Conservation (phyloP, 768 basidiomycete genomes). For the Mycena filopes region DNA sequence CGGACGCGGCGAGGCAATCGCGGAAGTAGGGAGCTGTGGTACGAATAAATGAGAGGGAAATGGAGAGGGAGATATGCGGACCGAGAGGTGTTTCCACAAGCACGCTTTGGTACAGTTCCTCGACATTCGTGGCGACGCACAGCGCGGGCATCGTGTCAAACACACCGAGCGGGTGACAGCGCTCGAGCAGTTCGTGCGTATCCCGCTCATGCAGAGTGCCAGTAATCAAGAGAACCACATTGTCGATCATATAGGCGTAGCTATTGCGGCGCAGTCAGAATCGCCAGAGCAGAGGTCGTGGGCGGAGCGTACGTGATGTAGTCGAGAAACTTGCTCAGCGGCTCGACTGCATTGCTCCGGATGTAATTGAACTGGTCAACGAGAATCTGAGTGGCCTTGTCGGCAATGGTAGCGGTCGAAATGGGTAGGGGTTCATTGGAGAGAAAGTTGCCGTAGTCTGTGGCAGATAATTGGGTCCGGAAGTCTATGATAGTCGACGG, state of each 20-base stretch:
- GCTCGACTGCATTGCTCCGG: constrained; percentile 89
- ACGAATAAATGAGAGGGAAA: not conserved
- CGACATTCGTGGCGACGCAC: constrained; percentile 99
- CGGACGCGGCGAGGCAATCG: constrained; percentile 92
- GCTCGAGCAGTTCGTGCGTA: constrained; percentile 94
- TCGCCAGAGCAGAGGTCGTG: constrained; percentile 17
- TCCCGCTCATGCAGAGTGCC: constrained; percentile 97
- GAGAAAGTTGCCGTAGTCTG: constrained; percentile 98
- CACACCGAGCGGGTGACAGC: constrained; percentile 96
- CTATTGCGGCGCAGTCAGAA: constrained; percentile 53
- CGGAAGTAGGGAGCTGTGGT: constrained; percentile 91
- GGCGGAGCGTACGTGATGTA: constrained; percentile 88
- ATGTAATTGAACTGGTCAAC: constrained; percentile 98
- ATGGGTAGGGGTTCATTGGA: constrained; percentile 95
- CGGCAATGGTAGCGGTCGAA: constrained; percentile 94
- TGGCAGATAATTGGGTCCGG: constrained; percentile 93
- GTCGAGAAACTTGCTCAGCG: constrained; percentile 92
- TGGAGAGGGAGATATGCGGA: constrained; percentile 49
- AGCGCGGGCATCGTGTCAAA: constrained; percentile 99
- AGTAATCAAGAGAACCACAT: constrained; percentile 96
- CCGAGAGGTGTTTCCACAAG: constrained; percentile 98
- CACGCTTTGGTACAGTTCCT: constrained; percentile 96
- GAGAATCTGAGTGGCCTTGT: constrained; percentile 93
- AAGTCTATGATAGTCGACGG: constrained; percentile 79
- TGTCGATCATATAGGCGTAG: constrained; percentile 99